phyloP scores from a whole-genome alignment of 2,329 filamentous ascomycete genomes.

The Cordyceps fumosorosea region DNA sequence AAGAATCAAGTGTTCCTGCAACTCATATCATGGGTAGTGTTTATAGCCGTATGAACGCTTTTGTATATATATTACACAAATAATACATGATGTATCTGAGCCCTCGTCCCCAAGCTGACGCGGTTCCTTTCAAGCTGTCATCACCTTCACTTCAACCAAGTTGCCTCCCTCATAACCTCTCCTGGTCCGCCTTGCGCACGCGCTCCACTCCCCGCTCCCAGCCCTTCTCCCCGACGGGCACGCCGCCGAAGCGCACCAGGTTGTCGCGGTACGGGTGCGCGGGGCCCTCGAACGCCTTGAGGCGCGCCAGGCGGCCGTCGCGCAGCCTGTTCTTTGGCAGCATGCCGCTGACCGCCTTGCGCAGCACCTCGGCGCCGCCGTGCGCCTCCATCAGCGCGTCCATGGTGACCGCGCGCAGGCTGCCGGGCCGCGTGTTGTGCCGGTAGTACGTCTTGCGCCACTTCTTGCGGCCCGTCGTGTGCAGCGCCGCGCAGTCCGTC shows the following conservation, averaged over 20 bases:
- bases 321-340: slow-evolving; percentile 91
- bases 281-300: slow-evolving; percentile 95
- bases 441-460: slow-evolving; percentile 94
- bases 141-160: neutral
- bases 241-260: slow-evolving; percentile 64
- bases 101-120: too few relatives aligned
- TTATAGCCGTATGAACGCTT: neutral
- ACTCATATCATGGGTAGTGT: neutral
- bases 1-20: neutral
- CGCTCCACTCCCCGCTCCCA: slow-evolving; percentile 47
- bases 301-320: slow-evolving; percentile 75
- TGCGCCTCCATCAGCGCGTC: slow-evolving; percentile 90
- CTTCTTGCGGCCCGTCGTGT: slow-evolving; percentile 86
- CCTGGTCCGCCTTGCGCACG: slow-evolving; percentile 42
- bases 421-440: slow-evolving; percentile 85
- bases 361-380: slow-evolving; percentile 84
- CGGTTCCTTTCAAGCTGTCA: too few relatives aligned
- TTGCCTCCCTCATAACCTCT: slow-evolving; percentile 39
- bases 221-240: slow-evolving; percentile 45
- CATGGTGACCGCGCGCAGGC: slow-evolving; percentile 84
- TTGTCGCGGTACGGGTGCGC: slow-evolving; percentile 90
- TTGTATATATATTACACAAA: slow-evolving; percentile 3
- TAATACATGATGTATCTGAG: neutral
- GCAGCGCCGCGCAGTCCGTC: slow-evolving; percentile 77
- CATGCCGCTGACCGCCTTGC: slow-evolving; percentile 93